Evolutionary conservation across 371 early-diverging fungal species (phyloP).

Genomic region (Saksenaea oblongispora): DNA sequence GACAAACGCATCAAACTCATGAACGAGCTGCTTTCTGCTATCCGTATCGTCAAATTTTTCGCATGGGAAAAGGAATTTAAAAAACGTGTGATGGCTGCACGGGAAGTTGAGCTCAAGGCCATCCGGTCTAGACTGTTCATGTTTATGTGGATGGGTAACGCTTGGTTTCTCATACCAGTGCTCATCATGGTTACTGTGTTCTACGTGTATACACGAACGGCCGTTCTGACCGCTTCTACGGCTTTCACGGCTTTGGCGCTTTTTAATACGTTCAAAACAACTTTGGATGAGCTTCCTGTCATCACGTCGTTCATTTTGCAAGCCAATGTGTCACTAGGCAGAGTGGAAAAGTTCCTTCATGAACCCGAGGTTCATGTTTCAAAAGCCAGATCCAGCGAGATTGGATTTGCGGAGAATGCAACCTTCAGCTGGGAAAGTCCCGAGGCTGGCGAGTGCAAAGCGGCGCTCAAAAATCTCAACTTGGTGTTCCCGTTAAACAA

Average conservation of each 20-base stretch:
- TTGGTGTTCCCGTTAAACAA: conserved; percentile 61
- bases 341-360: conserved; percentile 66
- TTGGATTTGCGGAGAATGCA: conserved; percentile 55
- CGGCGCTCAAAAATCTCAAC: conserved; percentile 57
- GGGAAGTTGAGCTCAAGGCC: conserved; percentile 52
- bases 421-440: conserved; percentile 53
- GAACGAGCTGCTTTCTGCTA: conserved; percentile 72
- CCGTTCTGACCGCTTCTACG: conserved; percentile 59
- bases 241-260: conserved; percentile 66
- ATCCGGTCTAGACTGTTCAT: conserved; percentile 43
- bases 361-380: conserved; percentile 66
- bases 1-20: conserved; percentile 69
- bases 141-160: conserved; percentile 44
- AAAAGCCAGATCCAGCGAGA: conserved; percentile 1
- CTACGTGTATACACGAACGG: conserved; percentile 51
- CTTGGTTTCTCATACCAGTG: conserved; percentile 57
- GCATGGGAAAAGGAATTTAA: conserved; percentile 78
- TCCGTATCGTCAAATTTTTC: conserved; percentile 81
- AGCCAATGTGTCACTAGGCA: conserved; percentile 68
- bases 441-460: conserved; percentile 21
- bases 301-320: conserved; percentile 65
- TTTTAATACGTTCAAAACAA: conserved; percentile 62
- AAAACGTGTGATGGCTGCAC: conserved; percentile 48
- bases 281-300: conserved; percentile 72
- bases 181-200: conserved; percentile 59